These are phyloP conservation scores for Rhodotorula babjevae DNA, from an alignment of 768 basidiomycete species.

Conservation along the genomic window DNA sequence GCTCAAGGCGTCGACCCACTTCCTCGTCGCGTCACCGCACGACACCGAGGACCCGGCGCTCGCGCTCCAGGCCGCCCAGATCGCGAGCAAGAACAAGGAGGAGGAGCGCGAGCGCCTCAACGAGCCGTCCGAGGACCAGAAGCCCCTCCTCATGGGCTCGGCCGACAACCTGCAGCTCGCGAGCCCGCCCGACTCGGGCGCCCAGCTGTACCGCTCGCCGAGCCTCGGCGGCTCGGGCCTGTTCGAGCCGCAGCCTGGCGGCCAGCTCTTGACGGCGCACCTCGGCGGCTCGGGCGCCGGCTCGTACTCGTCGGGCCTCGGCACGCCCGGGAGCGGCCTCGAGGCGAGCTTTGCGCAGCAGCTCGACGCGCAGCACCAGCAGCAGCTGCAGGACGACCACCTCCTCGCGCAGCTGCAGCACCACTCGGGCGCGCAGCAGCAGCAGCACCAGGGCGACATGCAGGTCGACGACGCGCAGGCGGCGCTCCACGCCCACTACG, in stretches of 20 bases:
- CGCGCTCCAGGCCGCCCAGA: background rate
- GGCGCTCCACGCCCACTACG: conserved; percentile 19
- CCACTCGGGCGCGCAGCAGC: background rate
- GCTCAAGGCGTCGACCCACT: conserved; percentile 11
- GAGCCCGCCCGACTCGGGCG: conserved; percentile 12
- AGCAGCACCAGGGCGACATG: conserved; percentile 5
- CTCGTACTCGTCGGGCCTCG: conserved; percentile 9
- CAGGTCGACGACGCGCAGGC: conserved; percentile 20
- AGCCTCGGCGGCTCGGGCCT: conserved; percentile 7
- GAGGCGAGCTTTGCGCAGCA: conserved; percentile 16
- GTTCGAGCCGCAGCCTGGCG: background rate
- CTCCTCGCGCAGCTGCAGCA: conserved; percentile 1
- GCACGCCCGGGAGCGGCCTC: conserved; percentile 9
- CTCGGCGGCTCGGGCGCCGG: background rate
- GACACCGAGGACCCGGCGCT: conserved; percentile 24
- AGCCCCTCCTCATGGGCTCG: conserved; percentile 1
- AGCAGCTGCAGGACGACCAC: conserved; percentile 6
- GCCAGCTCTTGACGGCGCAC: background rate
- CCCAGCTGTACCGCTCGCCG: conserved; percentile 22
- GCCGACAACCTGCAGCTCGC: conserved; percentile 9
- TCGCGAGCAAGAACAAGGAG: background rate
- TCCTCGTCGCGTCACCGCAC: conserved; percentile 26
- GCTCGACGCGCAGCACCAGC: conserved; percentile 6
- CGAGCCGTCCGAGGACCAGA: conserved; percentile 2
- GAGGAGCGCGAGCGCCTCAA: background rate